Conservation (phyloP, 2,329 filamentous ascomycete genomes). For the Dothidotthia symphoricarpi region DNA sequence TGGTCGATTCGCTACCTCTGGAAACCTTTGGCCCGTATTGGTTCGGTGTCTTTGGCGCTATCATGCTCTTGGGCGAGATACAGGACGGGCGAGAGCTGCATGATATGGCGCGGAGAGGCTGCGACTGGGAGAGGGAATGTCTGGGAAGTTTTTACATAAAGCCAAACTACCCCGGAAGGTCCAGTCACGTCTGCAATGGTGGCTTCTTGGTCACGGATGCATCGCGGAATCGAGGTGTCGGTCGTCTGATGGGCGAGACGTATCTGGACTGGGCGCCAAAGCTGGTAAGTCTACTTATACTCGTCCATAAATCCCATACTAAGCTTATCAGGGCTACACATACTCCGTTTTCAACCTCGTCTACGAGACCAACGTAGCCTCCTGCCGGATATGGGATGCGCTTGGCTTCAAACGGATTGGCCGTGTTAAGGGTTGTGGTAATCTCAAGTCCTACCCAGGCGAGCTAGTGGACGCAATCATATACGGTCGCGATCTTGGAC, state of each 20-base stretch:
- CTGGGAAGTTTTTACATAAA: constrained; percentile 92
- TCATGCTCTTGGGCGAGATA: constrained; percentile 81
- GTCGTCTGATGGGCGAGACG: constrained; percentile 52
- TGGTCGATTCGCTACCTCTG: constrained; percentile 73
- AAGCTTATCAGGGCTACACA: constrained; percentile 64
- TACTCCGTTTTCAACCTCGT: constrained; percentile 95
- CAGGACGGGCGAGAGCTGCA: constrained; percentile 51
- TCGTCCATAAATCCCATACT: neutral
- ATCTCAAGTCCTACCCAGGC: constrained; percentile 48
- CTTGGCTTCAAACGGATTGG: constrained; percentile 91
- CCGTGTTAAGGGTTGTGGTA: constrained; percentile 61
- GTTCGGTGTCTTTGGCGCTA: constrained; percentile 86
- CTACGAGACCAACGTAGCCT: constrained; percentile 89
- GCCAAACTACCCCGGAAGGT: constrained; percentile 87
- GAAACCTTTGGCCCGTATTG: constrained; percentile 78
- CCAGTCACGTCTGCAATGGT: constrained; percentile 81
- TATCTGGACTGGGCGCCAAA: constrained; percentile 56
- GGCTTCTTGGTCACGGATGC: constrained; percentile 52
- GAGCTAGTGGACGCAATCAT: constrained; percentile 53
- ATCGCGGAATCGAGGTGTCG: constrained; percentile 50
- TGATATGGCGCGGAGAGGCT: constrained; percentile 46
- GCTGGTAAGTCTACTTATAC: constrained; percentile 38
- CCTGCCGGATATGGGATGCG: constrained; percentile 87
- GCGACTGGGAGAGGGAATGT: constrained; percentile 77
- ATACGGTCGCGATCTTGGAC: constrained; percentile 60